phyloP scores from a whole-genome alignment of 805 yeast species.

The Wickerhamomyces silvicola region DNA sequence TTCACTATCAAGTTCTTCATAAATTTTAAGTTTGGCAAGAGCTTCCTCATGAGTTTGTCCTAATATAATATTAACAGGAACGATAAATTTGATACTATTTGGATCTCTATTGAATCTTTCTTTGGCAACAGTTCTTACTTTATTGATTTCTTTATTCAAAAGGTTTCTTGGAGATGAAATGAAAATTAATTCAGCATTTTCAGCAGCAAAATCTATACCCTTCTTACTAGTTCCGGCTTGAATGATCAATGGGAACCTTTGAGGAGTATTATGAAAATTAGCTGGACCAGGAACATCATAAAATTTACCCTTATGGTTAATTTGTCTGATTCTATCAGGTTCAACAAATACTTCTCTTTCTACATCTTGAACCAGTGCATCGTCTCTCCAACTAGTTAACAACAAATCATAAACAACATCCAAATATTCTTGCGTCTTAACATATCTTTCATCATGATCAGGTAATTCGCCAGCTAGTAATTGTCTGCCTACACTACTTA shows the following conservation, averaged over 20 bases:
- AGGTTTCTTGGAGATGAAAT: slow-evolving; percentile 26
- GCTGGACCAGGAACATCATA: slow-evolving; percentile 33
- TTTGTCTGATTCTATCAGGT: slow-evolving; percentile 29
- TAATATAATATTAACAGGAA: slow-evolving; percentile 27
- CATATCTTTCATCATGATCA: too few relatives aligned
- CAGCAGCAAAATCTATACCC: slow-evolving; percentile 35
- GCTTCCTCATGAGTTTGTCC: slow-evolving; percentile 35
- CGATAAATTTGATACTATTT: slow-evolving; percentile 30
- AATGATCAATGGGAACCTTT: slow-evolving; percentile 33
- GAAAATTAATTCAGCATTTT: slow-evolving; percentile 35
- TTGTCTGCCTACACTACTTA: slow-evolving; percentile 35
- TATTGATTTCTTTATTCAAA: too few relatives aligned
- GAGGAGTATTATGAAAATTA: too few relatives aligned
- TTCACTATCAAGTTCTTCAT: slow-evolving; percentile 28
- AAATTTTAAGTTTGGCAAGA: slow-evolving; percentile 26
- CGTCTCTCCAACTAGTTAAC: slow-evolving; percentile 36
- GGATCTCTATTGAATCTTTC: slow-evolving; percentile 29
- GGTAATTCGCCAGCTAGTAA: slow-evolving; percentile 27
- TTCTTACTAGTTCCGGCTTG: slow-evolving; percentile 36
- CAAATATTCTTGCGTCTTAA: slow-evolving; percentile 32
- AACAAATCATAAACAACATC: slow-evolving; percentile 33
- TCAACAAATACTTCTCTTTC: slow-evolving; percentile 24
- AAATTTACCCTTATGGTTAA: slow-evolving; percentile 31
- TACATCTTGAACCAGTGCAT: slow-evolving; percentile 22
- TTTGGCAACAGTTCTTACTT: slow-evolving; percentile 26